Evolutionary conservation across 2,329 filamentous ascomycete genomes (phyloP).

Genomic region (Bipolaris gigantea): DNA sequence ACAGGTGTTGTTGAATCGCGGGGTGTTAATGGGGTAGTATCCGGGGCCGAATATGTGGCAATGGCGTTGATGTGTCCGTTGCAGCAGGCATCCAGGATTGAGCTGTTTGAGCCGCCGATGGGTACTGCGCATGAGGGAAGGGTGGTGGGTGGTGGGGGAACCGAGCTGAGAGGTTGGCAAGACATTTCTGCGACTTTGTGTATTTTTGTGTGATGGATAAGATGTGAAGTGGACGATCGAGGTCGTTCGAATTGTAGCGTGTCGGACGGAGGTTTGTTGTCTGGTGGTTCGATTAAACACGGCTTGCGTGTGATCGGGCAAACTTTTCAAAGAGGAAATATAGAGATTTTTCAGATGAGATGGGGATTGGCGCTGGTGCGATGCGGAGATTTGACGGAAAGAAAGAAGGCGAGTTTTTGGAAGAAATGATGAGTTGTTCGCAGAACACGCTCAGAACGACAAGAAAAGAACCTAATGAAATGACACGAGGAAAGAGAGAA

Average conservation of each 20-base stretch:
- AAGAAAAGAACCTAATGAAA: constrained; percentile 10
- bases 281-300: background rate
- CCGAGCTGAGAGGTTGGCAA: constrained; percentile 15
- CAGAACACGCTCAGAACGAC: constrained; percentile 18
- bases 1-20: constrained; percentile 5
- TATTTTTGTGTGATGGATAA: background rate
- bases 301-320: constrained; percentile 1
- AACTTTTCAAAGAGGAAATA: background rate
- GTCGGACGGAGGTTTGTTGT: background rate
- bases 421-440: constrained; percentile 12
- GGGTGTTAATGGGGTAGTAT: constrained; percentile 1
- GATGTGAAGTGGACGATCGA: background rate
- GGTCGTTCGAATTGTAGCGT: background rate
- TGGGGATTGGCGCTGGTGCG: background rate
- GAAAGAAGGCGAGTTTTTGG: background rate
- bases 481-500: constrained; percentile 10
- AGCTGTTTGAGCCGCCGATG: constrained; percentile 31
- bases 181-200: constrained; percentile 10
- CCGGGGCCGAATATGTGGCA: constrained; percentile 22
- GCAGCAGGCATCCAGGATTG: constrained; percentile 36
- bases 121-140: constrained; percentile 30
- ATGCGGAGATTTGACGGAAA: constrained; percentile 9
- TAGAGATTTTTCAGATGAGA: background rate
- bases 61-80: constrained; percentile 36
- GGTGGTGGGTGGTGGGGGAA: constrained; percentile 30